Percentiles rank a stretch among this genome's conserved stretches.
Conservation (phyloP, 768 basidiomycete genomes). For the Botryobasidium botryosum region DNA sequence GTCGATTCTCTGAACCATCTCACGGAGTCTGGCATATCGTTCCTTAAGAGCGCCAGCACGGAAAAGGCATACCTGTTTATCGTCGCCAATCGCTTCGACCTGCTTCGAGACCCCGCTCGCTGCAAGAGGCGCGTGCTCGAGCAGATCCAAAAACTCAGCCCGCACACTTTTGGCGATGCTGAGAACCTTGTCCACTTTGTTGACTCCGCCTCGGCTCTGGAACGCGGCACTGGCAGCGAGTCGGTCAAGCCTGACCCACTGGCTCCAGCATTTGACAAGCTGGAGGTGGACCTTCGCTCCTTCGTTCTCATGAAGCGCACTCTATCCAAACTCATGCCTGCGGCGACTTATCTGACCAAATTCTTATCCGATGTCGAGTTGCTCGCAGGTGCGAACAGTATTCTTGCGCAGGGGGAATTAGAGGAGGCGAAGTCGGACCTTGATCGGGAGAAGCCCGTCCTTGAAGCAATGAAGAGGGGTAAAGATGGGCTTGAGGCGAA, state of each 20-base stretch:
- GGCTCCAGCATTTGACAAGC: slow-evolving; percentile 48
- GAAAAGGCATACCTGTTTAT: slow-evolving; percentile 98
- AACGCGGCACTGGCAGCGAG: slow-evolving; percentile 28
- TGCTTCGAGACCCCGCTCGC: slow-evolving; percentile 88
- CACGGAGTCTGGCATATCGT: slow-evolving; percentile 87
- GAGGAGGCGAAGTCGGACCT: slow-evolving; percentile 56
- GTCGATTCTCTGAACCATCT: slow-evolving; percentile 98
- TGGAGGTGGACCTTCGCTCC: slow-evolving; percentile 78
- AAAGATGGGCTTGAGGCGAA: slow-evolving; percentile 62
- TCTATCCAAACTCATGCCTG: slow-evolving; percentile 93
- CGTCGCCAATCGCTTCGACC: slow-evolving; percentile 95
- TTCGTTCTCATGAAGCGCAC: slow-evolving; percentile 92
- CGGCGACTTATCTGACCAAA: slow-evolving; percentile 76
- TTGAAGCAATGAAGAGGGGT: slow-evolving; percentile 71
- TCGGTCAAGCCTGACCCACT: slow-evolving; percentile 31
- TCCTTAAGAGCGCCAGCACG: slow-evolving; percentile 79
- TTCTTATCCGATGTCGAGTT: slow-evolving; percentile 83
- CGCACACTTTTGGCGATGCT: slow-evolving; percentile 80
- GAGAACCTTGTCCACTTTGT: slow-evolving; percentile 96
- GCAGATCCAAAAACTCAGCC: slow-evolving; percentile 84
- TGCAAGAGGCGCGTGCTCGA: slow-evolving; percentile 79
- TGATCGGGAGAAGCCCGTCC: slow-evolving; percentile 50
- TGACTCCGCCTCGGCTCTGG: slow-evolving; percentile 62
- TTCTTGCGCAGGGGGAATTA: slow-evolving; percentile 68
- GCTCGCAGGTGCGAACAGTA: slow-evolving; percentile 68